Evolutionary conservation across 2,329 filamentous ascomycete species (phyloP), one percentile per base, ranked within the genome.

Genomic region (Fusarium nelsonii): DNA sequence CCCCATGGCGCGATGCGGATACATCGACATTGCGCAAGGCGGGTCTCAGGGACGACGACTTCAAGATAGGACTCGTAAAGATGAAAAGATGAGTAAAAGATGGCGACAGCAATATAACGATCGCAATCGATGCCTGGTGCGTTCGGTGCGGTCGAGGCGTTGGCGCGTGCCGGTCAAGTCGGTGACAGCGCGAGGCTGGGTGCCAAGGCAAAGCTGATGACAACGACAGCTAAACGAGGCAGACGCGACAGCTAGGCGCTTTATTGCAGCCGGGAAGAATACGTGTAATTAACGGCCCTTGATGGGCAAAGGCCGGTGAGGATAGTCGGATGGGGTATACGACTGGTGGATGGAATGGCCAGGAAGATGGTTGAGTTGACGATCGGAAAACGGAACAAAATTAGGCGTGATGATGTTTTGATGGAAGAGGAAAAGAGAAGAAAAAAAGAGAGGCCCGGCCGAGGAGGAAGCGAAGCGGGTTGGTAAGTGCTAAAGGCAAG

Each of bases 1-100:
- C 71, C 90, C 91, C 87, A 97, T 91, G 79, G 90, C 91, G 78
- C 93, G 93, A 84, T 97, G 94, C 76, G 92, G 92, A 81, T 97
- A 97, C 93, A 97, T 97, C 58, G 88, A 89, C 87, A 90, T 89
- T 64, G 73, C 71, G 73, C 68, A 62, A 62, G 53, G 68, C 56
- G 44, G 61, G 65, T 68, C 63, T 70, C 58, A 46, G 66, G 40
- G 56, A 70, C 58, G 58, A 62, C 8, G 55, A 58, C 54, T 59
- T 59, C 51, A 57, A 41, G 44, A 55, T 33, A 40, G 64, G 46
- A 51, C 41, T 68, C 61, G 70, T 61, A 55, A 53, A 68, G 52
- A 58, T 58, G 36, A 51, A 32, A 39, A 48, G 26, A 20, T 41
- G 33, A 55, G 60, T 39, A 43, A 51, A 45, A 26, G 23, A 49